phyloP scores from a whole-genome alignment of 495 filamentous ascomycete genomes.

The Hypomontagnella submonticulosa region DNA sequence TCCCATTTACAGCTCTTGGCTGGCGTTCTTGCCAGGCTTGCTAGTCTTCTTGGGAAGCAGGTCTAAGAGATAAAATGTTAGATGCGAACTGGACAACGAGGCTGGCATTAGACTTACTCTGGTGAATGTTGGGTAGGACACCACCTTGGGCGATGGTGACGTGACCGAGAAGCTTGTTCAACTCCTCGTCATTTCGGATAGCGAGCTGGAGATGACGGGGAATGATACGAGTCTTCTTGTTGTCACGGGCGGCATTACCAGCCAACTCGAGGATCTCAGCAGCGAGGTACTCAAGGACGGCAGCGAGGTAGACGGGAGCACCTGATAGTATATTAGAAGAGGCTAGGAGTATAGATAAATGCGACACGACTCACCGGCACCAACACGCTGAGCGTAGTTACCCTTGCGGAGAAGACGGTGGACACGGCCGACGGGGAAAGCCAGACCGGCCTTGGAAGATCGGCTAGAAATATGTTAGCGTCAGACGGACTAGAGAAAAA shows the following conservation, averaged over 20 bases:
- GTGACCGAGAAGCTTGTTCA: conserved; percentile 99
- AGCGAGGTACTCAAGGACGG: conserved; percentile 97
- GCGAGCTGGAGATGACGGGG: conserved; percentile 98
- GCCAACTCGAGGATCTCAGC: conserved; percentile 99
- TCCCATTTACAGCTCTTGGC: conserved; percentile 85
- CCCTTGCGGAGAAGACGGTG: conserved; percentile 99
- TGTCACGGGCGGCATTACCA: conserved; percentile 98
- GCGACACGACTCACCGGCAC: conserved; percentile 72
- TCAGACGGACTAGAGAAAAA: not conserved
- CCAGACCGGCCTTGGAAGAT: conserved; percentile 98
- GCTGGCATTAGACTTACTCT: conserved; percentile 73
- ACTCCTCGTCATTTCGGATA: conserved; percentile 99
- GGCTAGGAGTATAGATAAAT: not conserved
- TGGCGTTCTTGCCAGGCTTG: conserved; percentile 88
- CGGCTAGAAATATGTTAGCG: conserved; percentile 69
- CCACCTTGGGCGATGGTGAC: conserved; percentile 99
- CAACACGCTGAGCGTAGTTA: conserved; percentile 99
- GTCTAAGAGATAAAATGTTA: conserved; percentile 69
- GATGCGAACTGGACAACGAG: conserved; percentile 29
- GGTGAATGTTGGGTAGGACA: conserved; percentile 98
- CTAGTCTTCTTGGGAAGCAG: conserved; percentile 97
- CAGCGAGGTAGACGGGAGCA: conserved; percentile 97
- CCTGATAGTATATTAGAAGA: conserved; percentile 56
- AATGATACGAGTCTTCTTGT: conserved; percentile 99
- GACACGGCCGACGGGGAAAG: conserved; percentile 99